Evolutionary conservation across 179 eudicot species (phyloP).

Genomic region (Beta macrorhiza): DNA sequence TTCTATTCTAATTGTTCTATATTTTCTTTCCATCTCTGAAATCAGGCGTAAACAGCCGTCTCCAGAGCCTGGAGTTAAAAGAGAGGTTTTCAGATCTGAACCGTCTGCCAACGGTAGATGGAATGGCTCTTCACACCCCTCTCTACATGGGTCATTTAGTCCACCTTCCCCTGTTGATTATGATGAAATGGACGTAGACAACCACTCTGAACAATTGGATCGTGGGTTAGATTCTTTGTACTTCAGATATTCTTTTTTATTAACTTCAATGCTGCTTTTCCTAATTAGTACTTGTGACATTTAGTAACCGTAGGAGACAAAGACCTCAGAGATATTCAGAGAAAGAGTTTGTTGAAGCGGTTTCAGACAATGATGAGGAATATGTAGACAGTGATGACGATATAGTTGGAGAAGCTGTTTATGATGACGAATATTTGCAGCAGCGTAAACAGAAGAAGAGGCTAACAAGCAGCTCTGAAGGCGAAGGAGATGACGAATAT

Average conservation of each 20-base stretch:
- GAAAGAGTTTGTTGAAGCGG: constrained; percentile 62
- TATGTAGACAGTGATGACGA: constrained; percentile 79
- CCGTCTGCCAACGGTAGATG: constrained; percentile 56
- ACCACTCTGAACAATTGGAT: constrained; percentile 47
- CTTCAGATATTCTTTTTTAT: neutral
- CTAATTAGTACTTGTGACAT: constrained; percentile 6
- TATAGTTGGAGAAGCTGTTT: constrained; percentile 94
- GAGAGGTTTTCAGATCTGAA: constrained; percentile 50
- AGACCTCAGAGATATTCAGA: constrained; percentile 78
- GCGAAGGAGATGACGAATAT: constrained; percentile 55
- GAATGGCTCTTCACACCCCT: constrained; percentile 49
- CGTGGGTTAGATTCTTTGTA: constrained; percentile 50
- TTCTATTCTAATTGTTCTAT: neutral
- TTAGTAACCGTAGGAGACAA: constrained; percentile 69
- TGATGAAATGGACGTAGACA: constrained; percentile 60
- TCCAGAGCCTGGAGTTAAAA: constrained; percentile 53
- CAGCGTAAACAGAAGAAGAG: constrained; percentile 56
- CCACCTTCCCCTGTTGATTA: constrained; percentile 56
- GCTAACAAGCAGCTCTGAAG: constrained; percentile 78
- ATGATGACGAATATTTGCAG: constrained; percentile 77
- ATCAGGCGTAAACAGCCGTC: constrained; percentile 62
- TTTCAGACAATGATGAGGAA: constrained; percentile 62
- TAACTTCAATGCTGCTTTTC: neutral
- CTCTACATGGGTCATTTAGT: constrained; percentile 46
- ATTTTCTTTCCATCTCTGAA: neutral